A percentile compares a stretch with the other conserved stretches of the same genome.
Conservation (phyloP, 2,329 filamentous ascomycete genomes). For the Xylaria sp. region DNA sequence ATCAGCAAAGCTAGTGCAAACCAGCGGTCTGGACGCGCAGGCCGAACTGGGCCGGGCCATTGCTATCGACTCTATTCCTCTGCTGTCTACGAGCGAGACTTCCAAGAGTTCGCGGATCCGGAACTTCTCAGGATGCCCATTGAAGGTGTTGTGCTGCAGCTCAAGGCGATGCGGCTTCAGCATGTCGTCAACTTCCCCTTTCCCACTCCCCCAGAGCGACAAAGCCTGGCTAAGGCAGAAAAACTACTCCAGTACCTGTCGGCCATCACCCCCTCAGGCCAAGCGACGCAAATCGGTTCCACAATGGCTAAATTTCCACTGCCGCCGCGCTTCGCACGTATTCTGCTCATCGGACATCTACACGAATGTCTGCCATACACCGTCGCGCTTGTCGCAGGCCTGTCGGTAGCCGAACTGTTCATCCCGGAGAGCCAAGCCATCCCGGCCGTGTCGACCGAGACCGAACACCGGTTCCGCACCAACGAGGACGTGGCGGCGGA, state of each 20-base stretch:
- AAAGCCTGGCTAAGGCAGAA: slow-evolving; percentile 80
- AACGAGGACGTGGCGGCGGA: slow-evolving; percentile 74
- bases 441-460: slow-evolving; percentile 53
- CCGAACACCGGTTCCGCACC: slow-evolving; percentile 50
- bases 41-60: slow-evolving; percentile 92
- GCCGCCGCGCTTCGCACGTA: slow-evolving; percentile 87
- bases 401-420: slow-evolving; percentile 88
- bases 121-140: slow-evolving; percentile 91
- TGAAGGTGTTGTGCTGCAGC: slow-evolving; percentile 87
- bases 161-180: slow-evolving; percentile 92
- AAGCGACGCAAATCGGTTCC: slow-evolving; percentile 77
- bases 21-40: slow-evolving; percentile 90
- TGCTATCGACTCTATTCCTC: slow-evolving; percentile 95
- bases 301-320: slow-evolving; percentile 89
- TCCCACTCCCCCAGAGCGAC: slow-evolving; percentile 81
- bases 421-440: slow-evolving; percentile 79
- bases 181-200: slow-evolving; percentile 95
- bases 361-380: slow-evolving; percentile 84
- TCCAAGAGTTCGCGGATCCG: slow-evolving; percentile 81
- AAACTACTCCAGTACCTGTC: slow-evolving; percentile 84
- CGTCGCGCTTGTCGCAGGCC: slow-evolving; percentile 82
- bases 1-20: slow-evolving; percentile 96
- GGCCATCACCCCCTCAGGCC: slow-evolving; percentile 71
- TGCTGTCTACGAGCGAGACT: slow-evolving; percentile 89
- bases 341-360: slow-evolving; percentile 83